These are phyloP conservation scores for Lactarius evosmus DNA, from an alignment of 768 basidiomycete genomes.

Conservation along the genomic window DNA sequence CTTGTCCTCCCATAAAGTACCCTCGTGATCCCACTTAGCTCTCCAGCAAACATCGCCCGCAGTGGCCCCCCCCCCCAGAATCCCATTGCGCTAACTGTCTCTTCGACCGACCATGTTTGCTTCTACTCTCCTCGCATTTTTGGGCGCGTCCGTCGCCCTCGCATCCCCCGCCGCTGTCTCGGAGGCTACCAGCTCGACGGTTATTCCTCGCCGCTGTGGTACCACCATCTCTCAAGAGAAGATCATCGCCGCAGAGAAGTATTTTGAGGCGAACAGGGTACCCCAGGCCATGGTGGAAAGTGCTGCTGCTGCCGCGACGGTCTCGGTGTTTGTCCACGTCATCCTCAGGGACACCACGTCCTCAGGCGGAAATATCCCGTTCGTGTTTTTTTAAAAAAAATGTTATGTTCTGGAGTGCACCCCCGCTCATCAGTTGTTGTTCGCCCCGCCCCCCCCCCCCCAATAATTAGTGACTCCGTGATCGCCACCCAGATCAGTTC, in stretches of 20 bases:
- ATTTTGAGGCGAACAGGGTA: constrained; percentile 42
- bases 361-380: constrained; percentile 45
- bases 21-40: neutral
- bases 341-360: constrained; percentile 41
- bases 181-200: constrained; percentile 27
- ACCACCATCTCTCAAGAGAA: constrained; percentile 36
- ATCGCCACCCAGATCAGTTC: constrained; percentile 43
- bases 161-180: constrained; percentile 32
- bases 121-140: constrained; percentile 32
- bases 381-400: constrained; percentile 26
- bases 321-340: constrained; percentile 47
- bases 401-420: too few relatives aligned
- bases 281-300: constrained; percentile 14
- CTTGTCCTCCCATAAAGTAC: neutral
- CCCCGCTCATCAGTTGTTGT: neutral
- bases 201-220: neutral
- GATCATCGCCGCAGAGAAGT: constrained; percentile 39
- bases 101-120: constrained; percentile 14
- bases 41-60: constrained; percentile 2
- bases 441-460: too few relatives aligned
- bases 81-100: neutral
- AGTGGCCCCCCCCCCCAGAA: neutral
- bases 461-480: constrained; percentile 34
- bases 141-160: constrained; percentile 33
- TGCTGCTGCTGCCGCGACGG: constrained; percentile 25